Base-by-base conservation (phyloP, 495 filamentous ascomycete genomes). In the Glarea lozoyensis region DNA sequence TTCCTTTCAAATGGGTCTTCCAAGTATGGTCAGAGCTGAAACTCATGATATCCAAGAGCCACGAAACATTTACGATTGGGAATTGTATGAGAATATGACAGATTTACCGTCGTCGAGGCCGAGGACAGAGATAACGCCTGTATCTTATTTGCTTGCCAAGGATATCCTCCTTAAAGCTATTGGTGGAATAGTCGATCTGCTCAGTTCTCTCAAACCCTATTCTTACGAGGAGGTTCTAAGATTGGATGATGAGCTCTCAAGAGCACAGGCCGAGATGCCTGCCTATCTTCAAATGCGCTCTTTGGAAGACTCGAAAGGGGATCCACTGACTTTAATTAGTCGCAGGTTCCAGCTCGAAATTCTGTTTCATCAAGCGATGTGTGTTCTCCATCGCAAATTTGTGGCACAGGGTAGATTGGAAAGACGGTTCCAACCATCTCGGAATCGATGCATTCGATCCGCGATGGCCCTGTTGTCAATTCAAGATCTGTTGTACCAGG, bases 321-420 rank as follows among this genome's bases (percentile, higher is more conserved):
- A 87, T 47, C 62, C 77, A 1, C 68, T 78, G 3, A 64, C 71
- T 4, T 49, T 79, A 4, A 73, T 88, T 42, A 78, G 82, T 56
- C 75, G 81, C 42, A 73, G 84, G 1, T 80, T 79, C 46, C 79
- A 75, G 0, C 60, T 89, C 11, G 78, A 79, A 12, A 61, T 86
- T 5, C 60, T 88, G 12, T 86, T 84, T 51, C 74, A 84, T 45
- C 85, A 86, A 54, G 65, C 71, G 6, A 71, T 81, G 16, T 81
- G 78, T 37, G 75, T 88, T 9, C 65, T 89, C 18, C 86, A 90
- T 53, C 76, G 84, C 3, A 75, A 78, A 40, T 90, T 84, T 55
- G 63, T 89, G 16, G 68, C 66, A 12, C 70, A 78, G 46, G 68
- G 68, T 3, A 37, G 55, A 22, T 11, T 10, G 10, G 55, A 55